These are phyloP conservation scores for Berkeleyomyces basicola DNA, from an alignment of 2,329 filamentous ascomycete species.

Conservation along the genomic window DNA sequence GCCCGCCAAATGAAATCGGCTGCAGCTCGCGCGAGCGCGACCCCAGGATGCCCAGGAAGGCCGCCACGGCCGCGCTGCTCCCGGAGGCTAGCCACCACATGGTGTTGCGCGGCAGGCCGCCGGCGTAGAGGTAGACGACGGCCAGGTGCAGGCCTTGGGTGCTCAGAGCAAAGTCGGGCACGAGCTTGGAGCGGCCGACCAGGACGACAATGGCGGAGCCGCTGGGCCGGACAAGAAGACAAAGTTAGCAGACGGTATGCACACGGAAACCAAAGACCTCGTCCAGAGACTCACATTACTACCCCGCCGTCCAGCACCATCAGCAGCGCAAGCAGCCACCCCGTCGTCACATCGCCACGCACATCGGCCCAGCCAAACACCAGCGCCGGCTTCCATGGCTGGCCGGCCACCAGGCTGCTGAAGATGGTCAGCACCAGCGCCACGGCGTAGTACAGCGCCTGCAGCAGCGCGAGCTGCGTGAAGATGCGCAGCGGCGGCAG, in stretches of 20 bases:
- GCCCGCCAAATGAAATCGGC: conserved; percentile 73
- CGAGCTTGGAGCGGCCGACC: conserved; percentile 77
- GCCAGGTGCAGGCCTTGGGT: conserved; percentile 71
- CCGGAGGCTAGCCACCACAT: conserved; percentile 68
- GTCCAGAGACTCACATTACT: conserved; percentile 27
- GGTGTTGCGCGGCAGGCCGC: conserved; percentile 54
- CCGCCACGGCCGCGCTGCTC: conserved; percentile 27
- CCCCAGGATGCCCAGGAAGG: conserved; percentile 66
- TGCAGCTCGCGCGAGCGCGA: conserved; percentile 80
- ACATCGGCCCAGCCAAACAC: conserved; percentile 42
- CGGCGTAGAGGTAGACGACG: conserved; percentile 61
- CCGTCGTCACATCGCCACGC: conserved; percentile 44
- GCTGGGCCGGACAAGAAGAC: conserved; percentile 28
- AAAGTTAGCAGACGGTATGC: not conserved
- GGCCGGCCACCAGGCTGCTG: conserved; percentile 40
- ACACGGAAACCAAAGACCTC: not conserved
- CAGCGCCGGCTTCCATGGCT: conserved; percentile 34
- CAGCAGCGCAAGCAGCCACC: conserved; percentile 42
- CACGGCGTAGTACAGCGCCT: conserved; percentile 37
- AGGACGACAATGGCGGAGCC: conserved; percentile 69
- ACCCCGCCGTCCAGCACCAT: conserved; percentile 40
- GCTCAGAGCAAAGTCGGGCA: conserved; percentile 86
- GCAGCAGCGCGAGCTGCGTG: conserved; percentile 39
- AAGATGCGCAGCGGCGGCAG: conserved; percentile 45
- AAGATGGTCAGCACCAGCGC: conserved; percentile 39